Percentiles rank a stretch among this genome's conserved stretches.
phyloP scores from a whole-genome alignment of 2,329 filamentous ascomycete genomes.

The Aureobasidium sp. region DNA sequence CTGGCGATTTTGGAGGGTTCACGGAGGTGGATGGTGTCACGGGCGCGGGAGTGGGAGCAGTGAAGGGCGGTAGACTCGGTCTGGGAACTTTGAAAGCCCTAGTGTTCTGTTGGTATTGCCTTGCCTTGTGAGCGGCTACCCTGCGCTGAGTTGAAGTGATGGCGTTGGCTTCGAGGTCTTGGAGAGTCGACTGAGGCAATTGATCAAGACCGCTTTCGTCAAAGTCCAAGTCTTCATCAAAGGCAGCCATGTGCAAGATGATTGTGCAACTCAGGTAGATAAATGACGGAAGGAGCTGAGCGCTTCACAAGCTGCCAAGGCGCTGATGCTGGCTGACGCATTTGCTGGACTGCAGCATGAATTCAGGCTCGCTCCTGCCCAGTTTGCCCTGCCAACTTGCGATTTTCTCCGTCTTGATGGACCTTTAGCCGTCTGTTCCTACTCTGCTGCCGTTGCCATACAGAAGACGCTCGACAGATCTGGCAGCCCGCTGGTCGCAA shows the following conservation, averaged over 20 bases:
- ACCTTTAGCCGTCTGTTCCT: background rate
- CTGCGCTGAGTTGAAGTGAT: conserved; percentile 35
- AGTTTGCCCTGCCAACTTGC: background rate
- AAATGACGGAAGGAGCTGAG: background rate
- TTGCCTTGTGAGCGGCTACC: background rate
- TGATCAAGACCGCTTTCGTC: conserved; percentile 41
- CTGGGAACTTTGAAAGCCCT: background rate
- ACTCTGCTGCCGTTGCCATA: background rate
- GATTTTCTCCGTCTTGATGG: background rate
- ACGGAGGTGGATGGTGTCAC: background rate
- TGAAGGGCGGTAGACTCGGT: background rate
- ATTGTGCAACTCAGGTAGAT: background rate
- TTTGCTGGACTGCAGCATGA: background rate
- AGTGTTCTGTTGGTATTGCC: background rate
- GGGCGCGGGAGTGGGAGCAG: background rate
- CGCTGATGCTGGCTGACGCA: conserved; percentile 1
- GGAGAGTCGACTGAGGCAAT: conserved; percentile 39
- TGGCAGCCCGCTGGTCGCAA: background rate
- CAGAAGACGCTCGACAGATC: background rate
- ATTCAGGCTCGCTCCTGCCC: background rate
- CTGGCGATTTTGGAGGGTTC: conserved; percentile 21
- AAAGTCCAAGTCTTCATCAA: conserved; percentile 39
- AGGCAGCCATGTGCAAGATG: conserved; percentile 22
- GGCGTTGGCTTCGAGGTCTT: conserved; percentile 40
- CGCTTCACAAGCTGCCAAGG: conserved; percentile 10